Evolutionary conservation across 2,329 filamentous ascomycete genomes (phyloP).

Genomic region (Venturia oleaginea): DNA sequence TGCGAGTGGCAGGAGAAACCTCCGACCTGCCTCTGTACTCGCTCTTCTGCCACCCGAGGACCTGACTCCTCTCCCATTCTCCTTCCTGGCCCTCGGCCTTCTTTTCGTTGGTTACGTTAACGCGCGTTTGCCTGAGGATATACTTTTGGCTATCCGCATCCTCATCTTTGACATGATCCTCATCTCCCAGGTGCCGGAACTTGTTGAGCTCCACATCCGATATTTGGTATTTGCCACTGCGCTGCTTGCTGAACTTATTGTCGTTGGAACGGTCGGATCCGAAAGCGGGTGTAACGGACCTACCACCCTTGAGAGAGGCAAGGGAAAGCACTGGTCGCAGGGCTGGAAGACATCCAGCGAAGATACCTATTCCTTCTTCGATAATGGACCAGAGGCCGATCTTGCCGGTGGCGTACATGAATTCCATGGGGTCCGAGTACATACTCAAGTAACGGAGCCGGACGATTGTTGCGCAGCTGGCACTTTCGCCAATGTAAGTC

Average conservation of each 20-base stretch:
- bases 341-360: constrained; percentile 39
- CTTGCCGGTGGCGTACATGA: constrained; percentile 32
- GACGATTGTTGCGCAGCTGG: constrained; percentile 31
- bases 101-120: not conserved
- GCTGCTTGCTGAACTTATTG: not conserved
- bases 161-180: not conserved
- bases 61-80: not conserved
- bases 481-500: constrained; percentile 33
- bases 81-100: not conserved
- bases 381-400: constrained; percentile 40
- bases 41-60: not conserved
- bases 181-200: not conserved
- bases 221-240: not conserved
- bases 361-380: constrained; percentile 42
- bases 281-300: not conserved
- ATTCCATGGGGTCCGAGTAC: constrained; percentile 32
- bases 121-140: not conserved
- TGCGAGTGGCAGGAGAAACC: not conserved
- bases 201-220: not conserved
- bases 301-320: constrained; percentile 16
- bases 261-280: not conserved
- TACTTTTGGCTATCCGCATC: not conserved
- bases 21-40: not conserved
- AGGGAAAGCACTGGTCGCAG: constrained; percentile 35
- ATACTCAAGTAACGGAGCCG: constrained; percentile 36